Conservation (phyloP, 129 eudicot species). For the Arctium lappa region DNA sequence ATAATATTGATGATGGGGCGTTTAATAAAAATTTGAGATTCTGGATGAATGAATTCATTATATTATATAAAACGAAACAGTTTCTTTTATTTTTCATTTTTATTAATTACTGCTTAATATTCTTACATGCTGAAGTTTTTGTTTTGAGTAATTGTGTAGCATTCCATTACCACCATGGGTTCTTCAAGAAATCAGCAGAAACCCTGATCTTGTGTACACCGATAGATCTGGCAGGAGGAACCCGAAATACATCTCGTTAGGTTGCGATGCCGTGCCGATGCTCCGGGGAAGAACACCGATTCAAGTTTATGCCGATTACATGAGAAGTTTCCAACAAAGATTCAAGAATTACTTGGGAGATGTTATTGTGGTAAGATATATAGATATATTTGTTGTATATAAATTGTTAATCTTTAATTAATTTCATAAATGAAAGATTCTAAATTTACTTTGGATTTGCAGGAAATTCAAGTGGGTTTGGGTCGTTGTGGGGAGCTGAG, state of each 20-base stretch:
- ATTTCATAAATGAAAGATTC: not conserved
- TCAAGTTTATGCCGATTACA: conserved; percentile 90
- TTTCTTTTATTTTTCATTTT: no score
- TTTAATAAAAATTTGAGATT: no score
- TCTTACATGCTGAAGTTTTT: no score
- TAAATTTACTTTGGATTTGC: not conserved
- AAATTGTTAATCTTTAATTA: not conserved
- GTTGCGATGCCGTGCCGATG: conserved; percentile 79
- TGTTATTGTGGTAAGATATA: conserved; percentile 67
- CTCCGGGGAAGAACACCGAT: conserved; percentile 96
- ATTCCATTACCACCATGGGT: conserved; percentile 98
- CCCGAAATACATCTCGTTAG: conserved; percentile 85
- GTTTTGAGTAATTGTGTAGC: conserved; percentile 43
- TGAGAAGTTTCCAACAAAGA: conserved; percentile 75
- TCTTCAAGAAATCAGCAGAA: conserved; percentile 86
- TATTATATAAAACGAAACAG: no score
- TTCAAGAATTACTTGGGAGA: no score
- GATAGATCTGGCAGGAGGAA: conserved; percentile 88
- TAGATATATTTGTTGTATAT: not conserved
- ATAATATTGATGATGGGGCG: not conserved
- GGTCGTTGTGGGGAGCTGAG: no score
- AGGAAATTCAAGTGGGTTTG: no score
- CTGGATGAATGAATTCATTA: no score
- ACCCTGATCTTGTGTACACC: conserved; percentile 91
- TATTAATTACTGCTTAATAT: no score